Percentiles rank a stretch among this genome's conserved stretches.
phyloP scores from a whole-genome alignment of 306 rosid species.

The Abrus precatorius region DNA sequence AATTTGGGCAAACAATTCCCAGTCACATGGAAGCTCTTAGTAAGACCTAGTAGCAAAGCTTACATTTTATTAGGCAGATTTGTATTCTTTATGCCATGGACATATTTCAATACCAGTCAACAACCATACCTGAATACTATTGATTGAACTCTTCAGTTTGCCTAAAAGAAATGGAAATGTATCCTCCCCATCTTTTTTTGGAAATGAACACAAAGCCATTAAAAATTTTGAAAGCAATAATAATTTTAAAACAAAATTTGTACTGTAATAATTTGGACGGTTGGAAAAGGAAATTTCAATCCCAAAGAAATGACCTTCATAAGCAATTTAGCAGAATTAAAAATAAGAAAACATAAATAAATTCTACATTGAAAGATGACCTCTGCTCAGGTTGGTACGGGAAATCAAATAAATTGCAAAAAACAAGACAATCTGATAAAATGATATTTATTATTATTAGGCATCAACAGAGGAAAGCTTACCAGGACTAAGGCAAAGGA shows the following conservation, averaged over 20 bases:
- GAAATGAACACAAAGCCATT: no score
- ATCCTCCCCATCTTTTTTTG: no score
- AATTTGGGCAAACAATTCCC: constrained; percentile 4
- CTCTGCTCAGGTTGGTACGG: not conserved
- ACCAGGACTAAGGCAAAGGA: constrained; percentile 96
- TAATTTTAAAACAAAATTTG: no score
- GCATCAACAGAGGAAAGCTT: constrained; percentile 43
- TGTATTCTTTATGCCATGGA: not conserved
- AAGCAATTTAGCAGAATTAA: constrained; percentile 11
- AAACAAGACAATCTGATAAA: not conserved
- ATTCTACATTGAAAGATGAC: not conserved
- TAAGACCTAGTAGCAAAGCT: constrained; percentile 3
- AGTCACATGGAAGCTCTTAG: not conserved
- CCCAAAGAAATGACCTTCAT: not conserved
- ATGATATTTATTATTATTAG: not conserved
- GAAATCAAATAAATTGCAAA: not conserved
- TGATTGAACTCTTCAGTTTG: not conserved
- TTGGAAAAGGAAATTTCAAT: no score
- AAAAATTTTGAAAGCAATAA: no score
- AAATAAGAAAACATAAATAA: constrained; percentile 12
- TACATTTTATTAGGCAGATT: not conserved
- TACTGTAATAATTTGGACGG: no score
- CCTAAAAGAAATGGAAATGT: not conserved
- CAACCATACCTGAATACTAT: not conserved
- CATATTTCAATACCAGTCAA: not conserved